Evolutionary conservation across 352 stramenopile species (phyloP).

Genomic region (Pythium chondricola): DNA sequence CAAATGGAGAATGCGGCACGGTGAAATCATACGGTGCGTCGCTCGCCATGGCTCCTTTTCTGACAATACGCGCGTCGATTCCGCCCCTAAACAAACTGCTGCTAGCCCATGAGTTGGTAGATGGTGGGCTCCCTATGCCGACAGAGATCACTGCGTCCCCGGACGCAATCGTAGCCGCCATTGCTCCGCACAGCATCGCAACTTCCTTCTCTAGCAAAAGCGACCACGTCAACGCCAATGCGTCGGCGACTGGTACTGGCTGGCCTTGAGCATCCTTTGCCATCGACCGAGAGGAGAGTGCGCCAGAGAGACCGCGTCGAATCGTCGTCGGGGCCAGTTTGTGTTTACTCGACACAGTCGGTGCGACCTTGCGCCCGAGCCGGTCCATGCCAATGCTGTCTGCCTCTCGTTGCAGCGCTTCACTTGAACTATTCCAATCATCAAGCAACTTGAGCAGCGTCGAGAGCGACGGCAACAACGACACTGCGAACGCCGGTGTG

Average conservation of each 20-base stretch:
- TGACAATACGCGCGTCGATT: conserved; percentile 3
- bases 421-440: conserved; percentile 11
- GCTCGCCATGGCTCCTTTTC: background rate
- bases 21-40: background rate
- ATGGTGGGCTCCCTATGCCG: background rate
- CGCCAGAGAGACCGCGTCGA: too few relatives aligned
- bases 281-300: too few relatives aligned
- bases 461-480: conserved; percentile 2
- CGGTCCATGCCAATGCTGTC: too few relatives aligned
- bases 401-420: background rate
- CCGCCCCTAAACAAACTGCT: conserved; percentile 15
- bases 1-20: too few relatives aligned
- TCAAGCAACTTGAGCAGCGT: conserved; percentile 8
- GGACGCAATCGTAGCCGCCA: conserved; percentile 4
- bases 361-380: too few relatives aligned
- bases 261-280: too few relatives aligned
- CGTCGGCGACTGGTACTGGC: conserved; percentile 3
- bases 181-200: conserved; percentile 11
- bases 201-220: conserved; percentile 20
- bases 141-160: conserved; percentile 10
- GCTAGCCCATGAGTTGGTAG: conserved; percentile 1
- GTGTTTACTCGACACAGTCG: too few relatives aligned
- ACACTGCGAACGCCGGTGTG: conserved; percentile 14
- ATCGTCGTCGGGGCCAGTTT: too few relatives aligned
- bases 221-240: conserved; percentile 10